phyloP scores from a whole-genome alignment of 257 asterid species.

The Apocynum venetum region DNA sequence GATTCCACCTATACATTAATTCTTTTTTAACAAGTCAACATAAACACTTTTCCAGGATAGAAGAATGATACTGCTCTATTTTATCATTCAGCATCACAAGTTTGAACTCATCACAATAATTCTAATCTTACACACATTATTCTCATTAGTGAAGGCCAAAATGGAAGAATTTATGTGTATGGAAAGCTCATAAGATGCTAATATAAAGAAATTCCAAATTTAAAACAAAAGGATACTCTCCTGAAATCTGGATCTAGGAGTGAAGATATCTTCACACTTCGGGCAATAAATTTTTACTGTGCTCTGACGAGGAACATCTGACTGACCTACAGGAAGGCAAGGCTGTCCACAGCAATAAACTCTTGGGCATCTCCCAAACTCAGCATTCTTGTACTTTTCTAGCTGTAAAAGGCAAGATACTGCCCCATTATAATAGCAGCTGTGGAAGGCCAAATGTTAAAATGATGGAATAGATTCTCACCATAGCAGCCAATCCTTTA shows the following conservation, averaged over 20 bases:
- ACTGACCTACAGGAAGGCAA: conserved; percentile 60
- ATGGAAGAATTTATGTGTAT: neutral
- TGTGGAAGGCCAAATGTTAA: conserved; percentile 13
- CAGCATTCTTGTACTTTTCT: conserved; percentile 65
- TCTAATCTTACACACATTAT: neutral
- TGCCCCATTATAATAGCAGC: conserved; percentile 23
- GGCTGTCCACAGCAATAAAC: conserved; percentile 63
- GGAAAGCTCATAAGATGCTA: neutral
- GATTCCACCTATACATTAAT: neutral
- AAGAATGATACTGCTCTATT: neutral
- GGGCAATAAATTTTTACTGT: conserved; percentile 56
- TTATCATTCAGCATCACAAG: neutral
- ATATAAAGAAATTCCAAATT: neutral
- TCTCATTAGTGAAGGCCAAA: neutral
- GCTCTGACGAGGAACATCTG: conserved; percentile 54
- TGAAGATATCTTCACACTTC: conserved; percentile 51
- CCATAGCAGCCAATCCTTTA: conserved; percentile 63
- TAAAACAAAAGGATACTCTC: conserved; percentile 50
- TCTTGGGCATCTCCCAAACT: conserved; percentile 65
- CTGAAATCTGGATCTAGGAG: conserved; percentile 57
- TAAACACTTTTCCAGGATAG: neutral
- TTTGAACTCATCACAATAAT: neutral
- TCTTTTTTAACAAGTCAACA: neutral
- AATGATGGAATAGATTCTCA: conserved; percentile 25
- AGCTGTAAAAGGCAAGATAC: conserved; percentile 32